These are phyloP conservation scores for thale cress (Arabidopsis thaliana) DNA, from an alignment of 345 rosid genomes.

Conservation along the genomic window TAIR10.1 NC_003075.7:11746001-11746500, in stretches of 20 bases:
- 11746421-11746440: conserved; percentile 15
- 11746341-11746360: conserved; percentile 30
- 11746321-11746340: conserved; percentile 9
- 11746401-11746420: conserved; percentile 45
- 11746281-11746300: conserved; percentile 30
- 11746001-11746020: conserved; percentile 13
- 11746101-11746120: conserved; percentile 19
- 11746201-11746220: conserved; percentile 30
- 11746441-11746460: conserved; percentile 19
- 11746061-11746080: background rate
- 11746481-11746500: background rate
- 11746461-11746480: conserved; percentile 11
- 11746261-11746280: conserved; percentile 11
- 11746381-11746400: conserved; percentile 44
- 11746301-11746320: conserved; percentile 38
- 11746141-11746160: conserved; percentile 36
- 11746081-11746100: background rate
- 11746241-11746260: conserved; percentile 22
- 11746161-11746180: conserved; percentile 30
- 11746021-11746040: background rate
- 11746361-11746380: conserved; percentile 25
- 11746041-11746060: background rate
- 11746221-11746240: conserved; percentile 40
- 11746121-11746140: conserved; percentile 27
- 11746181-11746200: conserved; percentile 40